These are phyloP conservation scores for Agarophyton chilense DNA, from an alignment of 23 red algal genomes.

Conservation along the genomic window DNA sequence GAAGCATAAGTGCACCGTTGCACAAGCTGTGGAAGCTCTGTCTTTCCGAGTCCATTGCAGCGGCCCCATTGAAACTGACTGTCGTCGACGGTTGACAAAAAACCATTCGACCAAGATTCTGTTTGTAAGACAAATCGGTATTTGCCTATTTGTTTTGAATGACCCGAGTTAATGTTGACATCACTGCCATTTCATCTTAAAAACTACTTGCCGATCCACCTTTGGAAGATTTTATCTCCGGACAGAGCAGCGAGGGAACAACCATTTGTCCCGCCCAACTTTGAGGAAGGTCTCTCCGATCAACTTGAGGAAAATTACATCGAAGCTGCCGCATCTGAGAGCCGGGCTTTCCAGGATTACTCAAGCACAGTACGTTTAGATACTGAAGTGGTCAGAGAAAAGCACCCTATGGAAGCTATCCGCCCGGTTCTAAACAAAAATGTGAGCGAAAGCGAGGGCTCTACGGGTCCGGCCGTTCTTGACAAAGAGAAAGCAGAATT, in stretches of 20 bases:
- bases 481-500: constrained; percentile 52
- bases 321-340: neutral
- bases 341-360: neutral
- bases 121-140: neutral
- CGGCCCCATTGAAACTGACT: neutral
- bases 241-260: neutral
- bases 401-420: neutral
- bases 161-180: neutral
- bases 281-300: constrained; percentile 1
- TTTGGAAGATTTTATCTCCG: constrained; percentile 3
- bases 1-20: neutral
- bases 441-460: constrained; percentile 38
- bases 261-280: neutral
- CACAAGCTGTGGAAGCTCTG: neutral
- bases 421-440: neutral
- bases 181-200: constrained; percentile 5
- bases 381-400: neutral
- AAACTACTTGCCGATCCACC: constrained; percentile 10
- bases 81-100: neutral
- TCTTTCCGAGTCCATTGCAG: neutral
- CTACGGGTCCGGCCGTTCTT: constrained; percentile 6
- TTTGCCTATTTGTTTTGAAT: neutral
- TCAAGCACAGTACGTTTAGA: neutral
- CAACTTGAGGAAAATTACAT: neutral
- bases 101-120: neutral